Evolutionary conservation across 495 filamentous ascomycete genomes (phyloP), one percentile per base, ranked within the genome.

Genomic region (Xylaria acuta): DNA sequence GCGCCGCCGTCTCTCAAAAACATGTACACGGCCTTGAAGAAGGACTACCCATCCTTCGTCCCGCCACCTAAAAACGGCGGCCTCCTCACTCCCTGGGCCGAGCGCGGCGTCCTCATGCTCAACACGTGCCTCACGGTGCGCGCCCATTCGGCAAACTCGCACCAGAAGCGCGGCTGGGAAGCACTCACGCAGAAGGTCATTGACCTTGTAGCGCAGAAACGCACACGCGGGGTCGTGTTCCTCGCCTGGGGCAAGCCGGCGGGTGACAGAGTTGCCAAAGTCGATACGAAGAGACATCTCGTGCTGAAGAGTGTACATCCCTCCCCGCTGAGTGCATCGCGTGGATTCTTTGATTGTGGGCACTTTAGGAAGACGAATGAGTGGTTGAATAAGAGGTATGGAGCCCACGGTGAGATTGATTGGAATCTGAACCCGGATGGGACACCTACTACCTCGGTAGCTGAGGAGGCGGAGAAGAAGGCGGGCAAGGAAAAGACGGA

Each of bases 91-190:
- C 94, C 94, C 6, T 99, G 96, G 96, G 95, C 96, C 5, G 92
- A 97, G 74, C 89, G 91, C 34, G 96, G 96, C 58, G 94, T 99
- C 1, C 85, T 99, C 30, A 85, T 98, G 80, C 87, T 99, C 65
- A 99, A 99, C 80, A 94, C 96, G 12, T 95, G 92, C 74, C 86
- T 99, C 20, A 98, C 96, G 0, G 96, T 99, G 53, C 90, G 93
- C 32, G 93, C 93, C 25, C 93, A 95, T 78, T 88, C 95, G 67
- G 89, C 96, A 25, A 94, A 94, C 76, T 92, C 89, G 45, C 96
- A 99, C 79, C 82, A 90, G 0, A 89, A 90, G 74, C 89, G 89
- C 63, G 96, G 96, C 16, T 99, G 96, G 96, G 97, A 99, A 84
- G 82, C 82, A 30, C 92, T 99, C 79, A 99, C 96, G 47, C 94